Evolutionary conservation across 2,329 filamentous ascomycete genomes (phyloP), one percentile per base, ranked within the genome.

Genomic region (Proliferodiscus dingleyae): DNA sequence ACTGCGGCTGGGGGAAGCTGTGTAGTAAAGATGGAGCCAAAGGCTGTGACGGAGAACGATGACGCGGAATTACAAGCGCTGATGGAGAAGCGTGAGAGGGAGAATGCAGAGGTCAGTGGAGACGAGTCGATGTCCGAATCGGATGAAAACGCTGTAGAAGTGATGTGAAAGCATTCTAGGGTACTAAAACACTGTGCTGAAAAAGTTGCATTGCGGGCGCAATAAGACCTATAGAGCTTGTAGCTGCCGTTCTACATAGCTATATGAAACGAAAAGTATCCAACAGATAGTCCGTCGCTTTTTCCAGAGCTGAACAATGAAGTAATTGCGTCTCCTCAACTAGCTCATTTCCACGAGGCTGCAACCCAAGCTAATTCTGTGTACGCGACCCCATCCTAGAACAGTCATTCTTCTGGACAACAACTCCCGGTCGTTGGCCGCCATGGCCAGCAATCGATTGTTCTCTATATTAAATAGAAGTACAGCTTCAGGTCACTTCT

Each of bases 21-120:
- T 63, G 78, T 84, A 34, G 85, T 96, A 60, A 95, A 94, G 81
- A 98, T 98, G 93, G 90, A 93, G 62, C 93, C 93, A 58, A 97
- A 97, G 82, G 93, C 94, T 4, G 93, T 98, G 52, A 98, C 93
- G 1, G 94, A 97, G 77, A 94, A 89, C 68, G 94, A 98, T 62
- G 93, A 98, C 64, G 93, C 91, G 21, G 90, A 96, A 70, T 76
- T 98, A 56, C 89, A 96, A 68, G 93, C 91, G 42, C 79, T 98
- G 55, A 98, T 98, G 93, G 93, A 97, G 78, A 96, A 97, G 83
- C 84, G 87, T 57, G 93, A 95, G 75, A 85, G 89, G 56, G 91
- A 97, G 79, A 98, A 98, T 71, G 87, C 89, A 66, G 89, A 98
- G 68, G 89, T 98, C 64, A 95, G 89, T 68, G 93, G 93, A 63